These are phyloP conservation scores for Leccinum arenicola DNA, from an alignment of 768 basidiomycete genomes.

Conservation along the genomic window DNA sequence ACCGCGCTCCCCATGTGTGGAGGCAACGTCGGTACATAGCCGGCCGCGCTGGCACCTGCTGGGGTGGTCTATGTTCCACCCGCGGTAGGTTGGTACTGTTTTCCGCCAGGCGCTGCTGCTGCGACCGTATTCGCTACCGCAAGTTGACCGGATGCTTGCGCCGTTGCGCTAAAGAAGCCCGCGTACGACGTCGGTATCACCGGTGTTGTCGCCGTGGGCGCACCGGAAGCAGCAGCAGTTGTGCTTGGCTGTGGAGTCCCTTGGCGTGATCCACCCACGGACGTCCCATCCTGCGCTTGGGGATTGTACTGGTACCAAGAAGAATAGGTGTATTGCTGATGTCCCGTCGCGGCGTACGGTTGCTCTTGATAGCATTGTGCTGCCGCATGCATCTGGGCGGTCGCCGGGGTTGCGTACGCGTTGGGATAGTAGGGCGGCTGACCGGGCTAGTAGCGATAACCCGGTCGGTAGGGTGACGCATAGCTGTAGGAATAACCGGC, in stretches of 20 bases:
- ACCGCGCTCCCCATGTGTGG: too few species aligned
- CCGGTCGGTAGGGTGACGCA: constrained; percentile 30
- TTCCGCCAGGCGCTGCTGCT: constrained; percentile 22
- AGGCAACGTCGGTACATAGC: constrained; percentile 11
- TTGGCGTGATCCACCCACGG: constrained; percentile 35
- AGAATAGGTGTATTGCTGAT: constrained; percentile 41
- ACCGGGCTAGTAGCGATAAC: constrained; percentile 37
- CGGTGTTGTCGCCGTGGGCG: constrained; percentile 25
- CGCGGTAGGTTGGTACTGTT: constrained; percentile 30
- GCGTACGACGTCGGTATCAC: constrained; percentile 39
- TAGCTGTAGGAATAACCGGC: constrained; percentile 37
- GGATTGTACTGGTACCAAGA: constrained; percentile 45
- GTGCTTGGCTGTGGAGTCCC: constrained; percentile 43
- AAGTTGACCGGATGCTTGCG: constrained; percentile 38
- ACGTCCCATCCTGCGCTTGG: constrained; percentile 22
- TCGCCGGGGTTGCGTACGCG: constrained; percentile 25
- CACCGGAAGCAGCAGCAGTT: constrained; percentile 12
- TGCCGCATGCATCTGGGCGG: constrained; percentile 25
- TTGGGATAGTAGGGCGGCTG: constrained; percentile 33
- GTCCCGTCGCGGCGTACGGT: constrained; percentile 34
- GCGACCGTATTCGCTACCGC: constrained; percentile 57
- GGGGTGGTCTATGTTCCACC: constrained; percentile 28
- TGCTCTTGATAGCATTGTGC: constrained; percentile 37
- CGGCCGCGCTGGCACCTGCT: constrained; percentile 18
- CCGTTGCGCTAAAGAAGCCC: constrained; percentile 36